Base-by-base conservation (phyloP, 1,139 yeast genomes). In the Yamadazyma taylorii region DNA sequence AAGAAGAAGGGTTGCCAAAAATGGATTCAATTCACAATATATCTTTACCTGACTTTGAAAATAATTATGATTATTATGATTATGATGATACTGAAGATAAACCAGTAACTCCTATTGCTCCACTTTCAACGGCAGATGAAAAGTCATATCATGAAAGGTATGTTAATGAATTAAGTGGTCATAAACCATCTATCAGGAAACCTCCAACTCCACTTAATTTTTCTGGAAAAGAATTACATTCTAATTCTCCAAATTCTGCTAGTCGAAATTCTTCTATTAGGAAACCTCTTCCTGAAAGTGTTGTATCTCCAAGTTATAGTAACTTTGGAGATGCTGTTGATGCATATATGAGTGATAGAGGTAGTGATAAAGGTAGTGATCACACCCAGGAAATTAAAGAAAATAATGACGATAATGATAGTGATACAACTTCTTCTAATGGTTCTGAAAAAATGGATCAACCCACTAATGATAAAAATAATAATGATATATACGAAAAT, bases 51-150 rank as follows among this genome's bases (percentile, higher is more conserved):
- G 66, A 63, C 38, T 60, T 61, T 35, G 62, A 56, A 16, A 42
- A 50, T 28, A 45, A 43, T 21, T 51, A 59, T 29, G 44, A 49
- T 33, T 45, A 44, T 30, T 44, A 49, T 24, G 47, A 40, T n/a
- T n/a, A n/a, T 6, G 51, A 45, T 4, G 48, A 42, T 9, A 42
- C 41, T 1, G 47, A 41, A 5, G 45, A 44, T 5, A 38, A 43
- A 9, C 55, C 50, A 2, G 52, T 58, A 1, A 60, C 66, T 1
- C 64, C 68, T 24, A 60, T 63, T 24, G 63, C 60, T 2, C 71
- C 71, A 6, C 49, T 34, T 37, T 45, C 52, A 4, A 43, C 45
- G 7, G 37, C 43, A 3, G 59, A 58, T 12, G 58, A 53, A 24
- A 49, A 52, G 35, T 48, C 42, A 34, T 61, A 53, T 17, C 72